Evolutionary conservation across 2,329 filamentous ascomycete species (phyloP).

Genomic region (Celoporthe dispersa): DNA sequence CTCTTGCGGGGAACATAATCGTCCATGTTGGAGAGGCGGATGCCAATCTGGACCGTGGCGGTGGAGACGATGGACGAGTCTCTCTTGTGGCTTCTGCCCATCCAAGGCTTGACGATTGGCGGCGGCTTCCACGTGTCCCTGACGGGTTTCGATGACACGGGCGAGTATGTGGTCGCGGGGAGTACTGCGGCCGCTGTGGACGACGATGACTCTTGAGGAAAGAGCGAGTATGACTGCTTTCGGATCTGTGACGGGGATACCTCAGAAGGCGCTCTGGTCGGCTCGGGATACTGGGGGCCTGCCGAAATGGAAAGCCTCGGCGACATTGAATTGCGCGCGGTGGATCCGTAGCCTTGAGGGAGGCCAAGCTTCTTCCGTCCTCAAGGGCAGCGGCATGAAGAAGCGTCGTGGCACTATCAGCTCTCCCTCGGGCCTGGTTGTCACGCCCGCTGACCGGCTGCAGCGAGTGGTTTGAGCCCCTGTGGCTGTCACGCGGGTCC

Average conservation of each 20-base stretch:
- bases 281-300: conserved; percentile 35
- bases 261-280: conserved; percentile 37
- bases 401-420: conserved; percentile 20
- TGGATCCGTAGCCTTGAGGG: conserved; percentile 13
- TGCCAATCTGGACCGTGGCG: conserved; percentile 72
- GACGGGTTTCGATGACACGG: conserved; percentile 30
- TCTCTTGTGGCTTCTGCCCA: conserved; percentile 53
- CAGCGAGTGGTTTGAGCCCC: conserved; percentile 39
- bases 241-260: conserved; percentile 37
- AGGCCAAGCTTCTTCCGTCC: not conserved
- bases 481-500: conserved; percentile 37
- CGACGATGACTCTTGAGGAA: conserved; percentile 40
- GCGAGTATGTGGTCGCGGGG: conserved; percentile 53
- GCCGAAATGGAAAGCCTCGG: conserved; percentile 25
- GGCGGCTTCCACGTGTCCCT: conserved; percentile 47
- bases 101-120: conserved; percentile 47
- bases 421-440: conserved; percentile 5
- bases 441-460: conserved; percentile 36
- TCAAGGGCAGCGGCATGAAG: conserved; percentile 16
- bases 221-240: conserved; percentile 47
- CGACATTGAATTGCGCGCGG: conserved; percentile 23
- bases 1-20: conserved; percentile 49
- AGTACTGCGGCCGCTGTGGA: conserved; percentile 42
- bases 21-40: conserved; percentile 66
- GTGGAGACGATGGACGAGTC: conserved; percentile 67